These are phyloP conservation scores for Scheffersomyces titani DNA, from an alignment of 1,139 yeast species.

Conservation along the genomic window DNA sequence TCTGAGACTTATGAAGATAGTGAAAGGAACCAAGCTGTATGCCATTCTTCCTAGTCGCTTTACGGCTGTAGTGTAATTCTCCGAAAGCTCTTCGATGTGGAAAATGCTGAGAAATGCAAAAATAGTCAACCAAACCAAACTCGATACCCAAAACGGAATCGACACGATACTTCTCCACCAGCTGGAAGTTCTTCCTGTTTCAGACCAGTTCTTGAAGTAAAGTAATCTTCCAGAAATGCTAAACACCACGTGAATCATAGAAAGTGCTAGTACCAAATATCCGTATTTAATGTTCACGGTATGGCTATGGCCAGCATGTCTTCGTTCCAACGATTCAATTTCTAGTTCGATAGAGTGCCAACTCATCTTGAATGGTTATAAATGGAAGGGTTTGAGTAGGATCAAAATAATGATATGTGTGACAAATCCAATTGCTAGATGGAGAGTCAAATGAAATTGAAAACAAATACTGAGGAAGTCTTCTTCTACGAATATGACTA, in stretches of 20 bases:
- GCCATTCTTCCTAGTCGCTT: constrained; percentile 61
- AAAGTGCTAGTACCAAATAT: constrained; percentile 38
- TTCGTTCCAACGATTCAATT: not conserved
- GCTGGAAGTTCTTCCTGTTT: constrained; percentile 23
- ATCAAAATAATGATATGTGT: not conserved
- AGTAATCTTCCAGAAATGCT: constrained; percentile 5
- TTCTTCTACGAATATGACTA: not conserved
- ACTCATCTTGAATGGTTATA: not conserved
- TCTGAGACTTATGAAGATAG: constrained; percentile 59
- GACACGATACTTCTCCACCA: constrained; percentile 6
- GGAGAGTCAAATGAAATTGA: not conserved
- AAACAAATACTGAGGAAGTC: not conserved
- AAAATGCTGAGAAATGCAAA: constrained; percentile 20
- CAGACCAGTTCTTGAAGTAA: constrained; percentile 20
- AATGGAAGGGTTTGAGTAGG: not conserved
- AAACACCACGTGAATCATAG: constrained; percentile 27
- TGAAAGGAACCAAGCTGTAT: constrained; percentile 65
- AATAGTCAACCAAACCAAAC: constrained; percentile 34
- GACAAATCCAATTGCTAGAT: not conserved
- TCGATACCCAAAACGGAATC: constrained; percentile 28
- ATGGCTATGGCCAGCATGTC: constrained; percentile 34
- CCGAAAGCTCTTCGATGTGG: constrained; percentile 21
- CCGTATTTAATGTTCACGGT: constrained; percentile 51
- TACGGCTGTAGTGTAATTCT: constrained; percentile 22
- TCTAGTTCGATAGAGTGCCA: not conserved